Evolutionary conservation across 768 basidiomycete genomes (phyloP).

Genomic region (Suillus luteus): DNA sequence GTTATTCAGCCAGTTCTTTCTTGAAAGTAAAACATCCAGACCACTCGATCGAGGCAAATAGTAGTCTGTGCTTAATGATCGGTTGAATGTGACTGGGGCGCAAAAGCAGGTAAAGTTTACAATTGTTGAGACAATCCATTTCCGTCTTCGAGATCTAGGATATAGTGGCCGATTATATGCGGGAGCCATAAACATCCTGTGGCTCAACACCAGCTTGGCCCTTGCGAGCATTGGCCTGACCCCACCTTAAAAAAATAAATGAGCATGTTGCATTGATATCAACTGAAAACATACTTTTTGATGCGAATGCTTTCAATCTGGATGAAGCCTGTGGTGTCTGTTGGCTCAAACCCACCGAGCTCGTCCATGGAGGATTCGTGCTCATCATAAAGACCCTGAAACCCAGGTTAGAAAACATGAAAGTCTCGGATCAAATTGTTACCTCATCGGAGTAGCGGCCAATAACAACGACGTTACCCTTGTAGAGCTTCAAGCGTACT

Average conservation of each 20-base stretch:
- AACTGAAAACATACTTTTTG: constrained; percentile 72
- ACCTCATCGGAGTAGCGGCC: constrained; percentile 89
- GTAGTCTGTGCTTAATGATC: background rate
- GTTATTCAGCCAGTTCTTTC: background rate
- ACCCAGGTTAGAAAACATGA: constrained; percentile 6
- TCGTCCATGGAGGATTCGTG: constrained; percentile 98
- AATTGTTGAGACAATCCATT: background rate
- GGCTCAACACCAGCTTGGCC: constrained; percentile 78
- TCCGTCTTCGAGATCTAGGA: background rate
- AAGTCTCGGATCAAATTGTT: constrained; percentile 18
- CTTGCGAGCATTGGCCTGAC: constrained; percentile 78
- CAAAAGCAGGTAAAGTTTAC: background rate
- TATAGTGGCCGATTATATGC: background rate
- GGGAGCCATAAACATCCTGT: constrained; percentile 38
- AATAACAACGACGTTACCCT: constrained; percentile 94
- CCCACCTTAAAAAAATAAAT: constrained; percentile 58
- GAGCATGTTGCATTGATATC: constrained; percentile 4
- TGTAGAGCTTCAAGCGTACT: constrained; percentile 90
- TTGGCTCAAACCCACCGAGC: constrained; percentile 96
- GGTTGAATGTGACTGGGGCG: background rate
- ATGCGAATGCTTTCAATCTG: constrained; percentile 97
- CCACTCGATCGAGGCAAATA: background rate
- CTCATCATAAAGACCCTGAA: constrained; percentile 90
- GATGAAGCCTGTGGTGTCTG: constrained; percentile 83
- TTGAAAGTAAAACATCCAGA: background rate